Base-by-base conservation (phyloP, 2,329 filamentous ascomycete genomes). In the Aspergillus luchuensis region DNA sequence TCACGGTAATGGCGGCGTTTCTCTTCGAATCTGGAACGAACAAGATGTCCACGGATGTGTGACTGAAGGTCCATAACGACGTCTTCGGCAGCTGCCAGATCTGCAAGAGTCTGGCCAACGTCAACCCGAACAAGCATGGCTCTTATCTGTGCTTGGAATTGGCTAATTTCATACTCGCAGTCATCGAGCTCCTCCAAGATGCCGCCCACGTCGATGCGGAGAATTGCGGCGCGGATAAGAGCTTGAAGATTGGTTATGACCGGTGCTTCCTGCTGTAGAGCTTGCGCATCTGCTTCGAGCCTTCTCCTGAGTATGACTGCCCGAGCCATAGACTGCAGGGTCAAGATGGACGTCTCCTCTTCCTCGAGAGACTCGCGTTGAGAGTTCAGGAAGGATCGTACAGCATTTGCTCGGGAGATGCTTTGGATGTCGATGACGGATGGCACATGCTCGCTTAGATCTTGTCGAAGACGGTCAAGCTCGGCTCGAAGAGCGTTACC, bases 1-100 rank as follows among this genome's bases (percentile, higher is more conserved):
- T 96, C 89, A 67, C 90, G 89, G 81, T 93, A 99, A 79, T 90
- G 94, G 21, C 87, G 88, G 72, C 90, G 88, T 83, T 97, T 97
- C 75, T 96, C 91, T 56, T 85, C 87, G 69, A 96, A 98, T 17
- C 83, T 84, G 13, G 81, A 83, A 36, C 94, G 86, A 33, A 98
- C 85, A 2, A 96, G 76, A 69, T 87, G 88, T 3, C 87, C 94
- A 68, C 89, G 87, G 7, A 89, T 86, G 5, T 86, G 83, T 5
- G 92, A 84, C 75, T 98, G 93, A 23, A 97, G 78, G 30, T 88
- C 89, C 8, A 87, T 79, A 61, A 97, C 84, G 0, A 82, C 81
- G n/a, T 90, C 89, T 71, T 98, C 93, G 64, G 96, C 87, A 56
- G 89, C 89, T 61, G 96, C 91, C 2, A 98, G 83, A 66, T 94